Percentiles rank a stretch among this genome's conserved stretches.
Evolutionary conservation across 768 basidiomycete genomes (phyloP).

Genomic region (Kwoniella europaea): DNA sequence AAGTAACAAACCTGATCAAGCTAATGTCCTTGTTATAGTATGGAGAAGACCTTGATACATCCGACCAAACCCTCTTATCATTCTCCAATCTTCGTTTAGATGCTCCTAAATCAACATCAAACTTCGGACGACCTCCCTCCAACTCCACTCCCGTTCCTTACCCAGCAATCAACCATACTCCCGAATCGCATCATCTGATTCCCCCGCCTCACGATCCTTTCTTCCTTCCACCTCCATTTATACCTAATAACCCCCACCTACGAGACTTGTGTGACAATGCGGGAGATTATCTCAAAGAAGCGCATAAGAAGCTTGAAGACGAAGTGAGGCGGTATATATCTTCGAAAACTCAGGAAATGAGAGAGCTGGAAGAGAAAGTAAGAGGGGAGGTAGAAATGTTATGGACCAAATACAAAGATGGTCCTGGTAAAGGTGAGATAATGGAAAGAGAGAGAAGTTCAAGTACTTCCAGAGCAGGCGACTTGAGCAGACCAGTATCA

Average conservation of each 20-base stretch:
- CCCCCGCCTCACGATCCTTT: conserved; percentile 54
- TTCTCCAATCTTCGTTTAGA: conserved; percentile 36
- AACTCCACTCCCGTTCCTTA: conserved; percentile 20
- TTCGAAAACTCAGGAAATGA: conserved; percentile 42
- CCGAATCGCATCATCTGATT: conserved; percentile 23
- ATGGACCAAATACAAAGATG: conserved; percentile 49
- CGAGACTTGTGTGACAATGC: conserved; percentile 44
- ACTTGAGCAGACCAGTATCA: conserved; percentile 14
- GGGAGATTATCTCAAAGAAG: conserved; percentile 35
- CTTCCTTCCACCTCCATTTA: conserved; percentile 59
- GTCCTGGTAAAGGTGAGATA: conserved; percentile 25
- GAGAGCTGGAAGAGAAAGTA: conserved; percentile 42
- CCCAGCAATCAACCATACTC: conserved; percentile 6
- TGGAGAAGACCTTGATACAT: conserved; percentile 23
- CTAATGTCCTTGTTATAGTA: conserved; percentile 24
- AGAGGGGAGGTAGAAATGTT: conserved; percentile 52
- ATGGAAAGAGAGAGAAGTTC: conserved; percentile 15
- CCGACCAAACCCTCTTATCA: conserved; percentile 14
- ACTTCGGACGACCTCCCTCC: conserved; percentile 48
- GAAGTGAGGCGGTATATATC: conserved; percentile 47
- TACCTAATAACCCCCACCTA: conserved; percentile 53
- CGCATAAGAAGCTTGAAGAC: conserved; percentile 38
- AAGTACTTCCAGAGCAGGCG: conserved; percentile 8
- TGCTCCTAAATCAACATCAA: conserved; percentile 22
- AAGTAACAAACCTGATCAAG: not conserved